These are phyloP conservation scores for Rhizoctonia solani DNA, from an alignment of 1,284 basidiomycete genomes.

Conservation along the genomic window DNA sequence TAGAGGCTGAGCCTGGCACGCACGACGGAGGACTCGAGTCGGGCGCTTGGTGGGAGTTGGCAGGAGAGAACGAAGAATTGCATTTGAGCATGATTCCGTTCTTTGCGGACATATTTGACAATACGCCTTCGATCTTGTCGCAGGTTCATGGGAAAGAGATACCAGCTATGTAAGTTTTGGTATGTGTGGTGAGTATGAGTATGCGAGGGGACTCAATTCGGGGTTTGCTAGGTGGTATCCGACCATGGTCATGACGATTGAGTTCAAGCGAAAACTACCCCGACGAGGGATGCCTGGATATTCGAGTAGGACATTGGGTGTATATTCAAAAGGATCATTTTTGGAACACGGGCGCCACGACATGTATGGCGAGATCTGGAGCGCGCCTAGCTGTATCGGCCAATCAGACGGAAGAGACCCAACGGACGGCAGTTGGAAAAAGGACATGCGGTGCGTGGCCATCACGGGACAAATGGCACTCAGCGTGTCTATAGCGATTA, in stretches of 20 bases:
- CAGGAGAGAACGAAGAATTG: constrained; percentile 51
- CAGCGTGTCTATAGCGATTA: not conserved
- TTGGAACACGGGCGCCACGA: constrained; percentile 26
- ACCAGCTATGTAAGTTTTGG: not conserved
- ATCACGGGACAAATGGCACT: constrained; percentile 19
- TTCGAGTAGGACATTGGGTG: constrained; percentile 1
- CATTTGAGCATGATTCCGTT: constrained; percentile 56
- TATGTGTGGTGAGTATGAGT: not conserved
- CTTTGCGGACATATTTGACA: constrained; percentile 57
- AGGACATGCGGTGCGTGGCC: constrained; percentile 20
- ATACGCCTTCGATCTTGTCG: constrained; percentile 54
- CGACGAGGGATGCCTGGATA: constrained; percentile 2
- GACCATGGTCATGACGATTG: constrained; percentile 55
- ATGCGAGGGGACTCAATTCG: not conserved
- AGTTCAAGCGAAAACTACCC: constrained; percentile 26
- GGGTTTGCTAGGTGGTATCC: constrained; percentile 57
- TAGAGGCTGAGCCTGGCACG: not conserved
- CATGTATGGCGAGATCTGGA: constrained; percentile 28
- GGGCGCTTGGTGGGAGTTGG: constrained; percentile 60
- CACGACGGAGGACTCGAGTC: constrained; percentile 54
- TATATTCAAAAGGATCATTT: constrained; percentile 12
- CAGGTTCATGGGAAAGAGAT: constrained; percentile 34
- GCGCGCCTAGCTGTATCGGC: constrained; percentile 11
- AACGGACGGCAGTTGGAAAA: constrained; percentile 17
- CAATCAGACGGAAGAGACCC: not conserved